Evolutionary conservation across 2,329 filamentous ascomycete species (phyloP), one percentile per base, ranked within the genome.

Genomic region (Teratosphaeria viscida): DNA sequence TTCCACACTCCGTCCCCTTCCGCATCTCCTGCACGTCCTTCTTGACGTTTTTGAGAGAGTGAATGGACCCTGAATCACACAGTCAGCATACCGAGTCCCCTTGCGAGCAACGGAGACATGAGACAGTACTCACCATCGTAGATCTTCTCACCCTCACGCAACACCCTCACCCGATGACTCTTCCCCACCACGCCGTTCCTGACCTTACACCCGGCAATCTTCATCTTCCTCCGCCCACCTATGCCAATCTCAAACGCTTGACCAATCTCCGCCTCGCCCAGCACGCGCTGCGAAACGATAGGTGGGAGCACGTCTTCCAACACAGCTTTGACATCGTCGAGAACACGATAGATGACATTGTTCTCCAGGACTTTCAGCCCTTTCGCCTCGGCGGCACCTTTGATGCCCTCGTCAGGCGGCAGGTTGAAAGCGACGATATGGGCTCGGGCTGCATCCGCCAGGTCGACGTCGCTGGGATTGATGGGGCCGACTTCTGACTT

Each of bases 1-100:
- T 86, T 65, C 94, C 94, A 68, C 94, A 99, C 75, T 99, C 94
- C n/a, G 82, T 84, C 60, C 91, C 92, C 76, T 95, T 97, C 68
- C 85, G 85, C 85, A 95, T 94, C 70, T 96, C 90, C 54, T 79
- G 78, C 34, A 94, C 89, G 65, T 96, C 90, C 73, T 95, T 95
- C 81, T 97, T 96, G 73, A 88, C 85, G 69, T 95, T 89, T 77
- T 94, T 96, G 60, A 99, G 83, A 1, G 89, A 89, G 19, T 84
- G 81, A 52, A 97, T 83, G 57, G 81, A 81, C 65, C 92, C 92
- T 96, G 60, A 27, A 56, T 63, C 53, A 65, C n/a, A 49, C n/a
- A 49, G 43, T 49, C 43, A 49, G 43, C 43, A 23, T 49, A 23
- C 19, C n/a, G 19, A 19, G 5, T 23, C 7, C 19, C 8, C 5